Evolutionary conservation across 2,329 filamentous ascomycete species (phyloP).

Genomic region (Myriosclerotinia scirpicola): DNA sequence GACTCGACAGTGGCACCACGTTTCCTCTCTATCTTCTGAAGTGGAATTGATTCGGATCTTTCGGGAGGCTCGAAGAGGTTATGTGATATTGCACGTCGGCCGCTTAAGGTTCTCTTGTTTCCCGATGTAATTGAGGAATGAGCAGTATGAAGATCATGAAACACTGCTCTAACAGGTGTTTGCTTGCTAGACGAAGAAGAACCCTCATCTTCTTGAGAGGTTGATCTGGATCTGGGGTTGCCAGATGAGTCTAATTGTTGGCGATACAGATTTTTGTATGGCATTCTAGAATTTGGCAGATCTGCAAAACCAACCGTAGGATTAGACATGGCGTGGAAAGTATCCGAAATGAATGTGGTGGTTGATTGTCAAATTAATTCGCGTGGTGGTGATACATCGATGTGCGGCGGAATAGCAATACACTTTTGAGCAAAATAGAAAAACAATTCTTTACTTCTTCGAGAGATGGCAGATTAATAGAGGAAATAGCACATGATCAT

Average conservation of each 20-base stretch:
- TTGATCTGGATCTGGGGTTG: conserved; percentile 17
- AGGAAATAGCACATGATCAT: not conserved
- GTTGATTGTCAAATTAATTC: not conserved
- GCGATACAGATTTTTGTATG: conserved; percentile 14
- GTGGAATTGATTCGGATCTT: conserved; percentile 31
- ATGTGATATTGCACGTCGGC: conserved; percentile 17
- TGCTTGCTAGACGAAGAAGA: conserved; percentile 23
- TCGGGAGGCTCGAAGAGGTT: conserved; percentile 21
- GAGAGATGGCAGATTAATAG: not conserved
- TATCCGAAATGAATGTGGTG: not conserved
- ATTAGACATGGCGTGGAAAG: conserved; percentile 3
- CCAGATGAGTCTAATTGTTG: conserved; percentile 1
- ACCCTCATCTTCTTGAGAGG: conserved; percentile 11
- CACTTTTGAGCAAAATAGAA: not conserved
- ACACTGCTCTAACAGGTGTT: conserved; percentile 33
- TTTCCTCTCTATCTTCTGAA: conserved; percentile 27
- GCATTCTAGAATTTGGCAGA: not conserved
- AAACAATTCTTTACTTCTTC: not conserved
- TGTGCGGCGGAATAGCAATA: not conserved
- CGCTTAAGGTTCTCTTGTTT: conserved; percentile 27
- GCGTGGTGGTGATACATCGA: not conserved
- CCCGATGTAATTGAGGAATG: conserved; percentile 38
- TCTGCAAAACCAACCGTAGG: conserved; percentile 7
- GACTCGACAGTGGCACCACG: conserved; percentile 18
- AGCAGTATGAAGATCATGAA: conserved; percentile 37